Conservation (phyloP, 176 grass and related monocot species). For the Rhynchospora breviuscula region DNA sequence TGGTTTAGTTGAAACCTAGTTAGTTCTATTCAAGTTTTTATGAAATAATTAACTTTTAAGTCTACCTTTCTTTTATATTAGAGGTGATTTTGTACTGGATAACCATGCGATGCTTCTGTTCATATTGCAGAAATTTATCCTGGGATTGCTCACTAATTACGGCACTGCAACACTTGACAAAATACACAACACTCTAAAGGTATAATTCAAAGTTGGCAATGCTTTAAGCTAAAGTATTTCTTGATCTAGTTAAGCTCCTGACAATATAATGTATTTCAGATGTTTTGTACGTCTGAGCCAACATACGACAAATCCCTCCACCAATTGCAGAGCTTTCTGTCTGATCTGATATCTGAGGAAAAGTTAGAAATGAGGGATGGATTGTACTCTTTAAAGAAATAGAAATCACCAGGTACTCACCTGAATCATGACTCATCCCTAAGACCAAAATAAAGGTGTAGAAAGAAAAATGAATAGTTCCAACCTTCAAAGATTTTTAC, state of each 20-base stretch:
- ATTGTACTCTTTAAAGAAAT: constrained; percentile 58
- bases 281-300: constrained; percentile 87
- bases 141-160: constrained; percentile 91
- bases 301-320: constrained; percentile 94
- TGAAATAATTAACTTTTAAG: not conserved
- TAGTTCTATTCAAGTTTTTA: not conserved
- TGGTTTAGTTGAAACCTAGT: not conserved
- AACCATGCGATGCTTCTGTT: constrained; percentile 7
- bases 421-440: not conserved
- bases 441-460: constrained; percentile 17
- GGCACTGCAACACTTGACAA: constrained; percentile 81
- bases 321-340: constrained; percentile 83
- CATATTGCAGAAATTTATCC: constrained; percentile 85
- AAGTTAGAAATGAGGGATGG: constrained; percentile 88
- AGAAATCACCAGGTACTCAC: constrained; percentile 10
- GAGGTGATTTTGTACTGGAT: not conserved
- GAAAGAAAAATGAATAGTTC: not conserved
- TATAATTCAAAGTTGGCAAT: constrained; percentile 9
- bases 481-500: not conserved
- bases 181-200: constrained; percentile 98
- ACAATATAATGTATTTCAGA: constrained; percentile 40
- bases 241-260: not conserved
- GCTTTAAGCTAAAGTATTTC: not conserved
- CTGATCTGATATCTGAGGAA: constrained; percentile 69
- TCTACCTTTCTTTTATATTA: not conserved